Conservation (phyloP, 2,329 filamentous ascomycete genomes). For the Uncinocarpus reesii region DNA sequence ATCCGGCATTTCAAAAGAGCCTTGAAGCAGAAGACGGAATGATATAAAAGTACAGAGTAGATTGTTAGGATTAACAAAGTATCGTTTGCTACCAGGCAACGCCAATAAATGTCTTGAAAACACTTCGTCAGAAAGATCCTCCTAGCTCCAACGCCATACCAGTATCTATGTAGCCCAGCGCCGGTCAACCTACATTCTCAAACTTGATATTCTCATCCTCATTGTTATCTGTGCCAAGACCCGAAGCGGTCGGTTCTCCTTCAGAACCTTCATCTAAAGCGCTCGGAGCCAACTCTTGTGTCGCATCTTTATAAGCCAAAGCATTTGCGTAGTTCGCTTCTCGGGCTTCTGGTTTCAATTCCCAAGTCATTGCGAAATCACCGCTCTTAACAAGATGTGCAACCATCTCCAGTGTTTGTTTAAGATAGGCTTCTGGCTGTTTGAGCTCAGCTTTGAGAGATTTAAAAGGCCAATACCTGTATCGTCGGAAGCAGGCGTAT, state of each 20-base stretch:
- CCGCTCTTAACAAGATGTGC: slow-evolving; percentile 74
- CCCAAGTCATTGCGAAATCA: slow-evolving; percentile 76
- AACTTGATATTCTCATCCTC: slow-evolving; percentile 60
- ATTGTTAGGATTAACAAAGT: too few relatives aligned
- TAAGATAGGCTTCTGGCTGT: slow-evolving; percentile 89
- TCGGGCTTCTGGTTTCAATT: slow-evolving; percentile 61
- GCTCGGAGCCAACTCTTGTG: slow-evolving; percentile 42
- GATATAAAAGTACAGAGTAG: too few relatives aligned
- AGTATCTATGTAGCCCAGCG: neutral
- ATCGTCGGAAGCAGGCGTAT: slow-evolving; percentile 71
- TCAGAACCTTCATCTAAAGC: slow-evolving; percentile 44
- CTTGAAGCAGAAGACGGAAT: too few relatives aligned
- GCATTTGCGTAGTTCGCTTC: slow-evolving; percentile 40
- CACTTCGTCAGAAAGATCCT: neutral
- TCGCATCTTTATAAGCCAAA: slow-evolving; percentile 38
- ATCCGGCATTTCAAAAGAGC: too few relatives aligned
- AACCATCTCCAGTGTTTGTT: slow-evolving; percentile 71
- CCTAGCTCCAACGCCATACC: neutral
- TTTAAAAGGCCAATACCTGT: slow-evolving; percentile 90
- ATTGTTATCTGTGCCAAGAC: slow-evolving; percentile 51
- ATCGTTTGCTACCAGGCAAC: neutral
- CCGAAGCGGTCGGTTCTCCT: slow-evolving; percentile 36
- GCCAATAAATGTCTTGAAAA: neutral
- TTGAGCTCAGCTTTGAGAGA: slow-evolving; percentile 64
- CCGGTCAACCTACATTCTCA: slow-evolving; percentile 56